Conservation (phyloP, 78 protist species). For the Pigoraptor vietnamica region DNA sequence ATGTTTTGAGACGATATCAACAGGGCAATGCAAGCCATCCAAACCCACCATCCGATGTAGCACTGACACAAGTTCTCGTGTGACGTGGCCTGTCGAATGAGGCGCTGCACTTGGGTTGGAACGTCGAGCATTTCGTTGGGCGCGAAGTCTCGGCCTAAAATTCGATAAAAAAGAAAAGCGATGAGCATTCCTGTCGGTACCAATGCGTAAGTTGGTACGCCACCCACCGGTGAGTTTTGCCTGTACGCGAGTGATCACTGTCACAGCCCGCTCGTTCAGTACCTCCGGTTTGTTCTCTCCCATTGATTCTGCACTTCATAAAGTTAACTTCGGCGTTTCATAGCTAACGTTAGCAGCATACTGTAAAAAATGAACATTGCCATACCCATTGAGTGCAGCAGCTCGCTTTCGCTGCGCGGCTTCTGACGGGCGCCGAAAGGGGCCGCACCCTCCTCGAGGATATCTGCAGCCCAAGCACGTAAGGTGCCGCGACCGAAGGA, state of each 20-base stretch:
- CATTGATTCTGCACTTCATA: neutral
- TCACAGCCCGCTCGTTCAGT: slow-evolving; percentile 65
- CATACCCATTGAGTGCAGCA: neutral
- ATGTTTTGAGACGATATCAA: too few relatives aligned
- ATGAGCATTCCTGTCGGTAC: too few relatives aligned
- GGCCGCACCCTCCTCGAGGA: neutral
- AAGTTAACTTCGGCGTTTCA: neutral
- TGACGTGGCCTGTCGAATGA: slow-evolving; percentile 87
- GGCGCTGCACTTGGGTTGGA: slow-evolving; percentile 75
- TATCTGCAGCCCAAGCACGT: too few relatives aligned
- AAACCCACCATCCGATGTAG: slow-evolving; percentile 95
- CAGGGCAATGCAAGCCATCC: too few relatives aligned
- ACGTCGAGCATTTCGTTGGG: slow-evolving; percentile 43
- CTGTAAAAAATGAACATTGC: neutral
- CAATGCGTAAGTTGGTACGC: slow-evolving; percentile 21
- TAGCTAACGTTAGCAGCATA: neutral
- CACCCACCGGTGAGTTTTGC: slow-evolving; percentile 83
- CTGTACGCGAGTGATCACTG: slow-evolving; percentile 82
- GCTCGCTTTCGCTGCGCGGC: neutral
- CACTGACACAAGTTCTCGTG: slow-evolving; percentile 93
- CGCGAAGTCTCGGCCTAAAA: slow-evolving; percentile 55
- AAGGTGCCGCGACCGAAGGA: too few relatives aligned
- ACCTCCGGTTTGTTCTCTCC: slow-evolving; percentile 31
- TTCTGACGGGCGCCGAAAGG: neutral
- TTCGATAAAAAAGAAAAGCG: neutral